phyloP scores from a whole-genome alignment of 495 filamentous ascomycete species.

The Podospora tetraspora region DNA sequence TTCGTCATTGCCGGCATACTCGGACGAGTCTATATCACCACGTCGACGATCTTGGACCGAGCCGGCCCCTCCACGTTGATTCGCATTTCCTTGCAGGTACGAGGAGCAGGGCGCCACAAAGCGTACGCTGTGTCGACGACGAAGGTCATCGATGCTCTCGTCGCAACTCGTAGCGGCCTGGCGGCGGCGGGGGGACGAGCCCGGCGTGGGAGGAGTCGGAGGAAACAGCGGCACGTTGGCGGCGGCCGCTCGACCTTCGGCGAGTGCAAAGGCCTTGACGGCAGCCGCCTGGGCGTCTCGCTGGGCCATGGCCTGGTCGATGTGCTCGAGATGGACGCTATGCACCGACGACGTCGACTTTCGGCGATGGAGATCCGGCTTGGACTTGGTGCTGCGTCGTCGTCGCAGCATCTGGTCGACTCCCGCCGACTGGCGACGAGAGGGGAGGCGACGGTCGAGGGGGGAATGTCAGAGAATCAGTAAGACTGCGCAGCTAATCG shows the following conservation, averaged over 20 bases:
- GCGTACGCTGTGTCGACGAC: slow-evolving; percentile 49
- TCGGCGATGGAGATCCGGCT: slow-evolving; percentile 46
- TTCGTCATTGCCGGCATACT: slow-evolving; percentile 5
- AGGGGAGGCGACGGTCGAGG: slow-evolving; percentile 8
- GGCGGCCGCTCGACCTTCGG: slow-evolving; percentile 43
- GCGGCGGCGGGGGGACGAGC: slow-evolving; percentile 17
- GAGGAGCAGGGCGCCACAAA: slow-evolving; percentile 43
- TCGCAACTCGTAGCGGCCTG: slow-evolving; percentile 2
- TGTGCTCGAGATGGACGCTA: slow-evolving; percentile 42
- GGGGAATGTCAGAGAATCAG: not conserved
- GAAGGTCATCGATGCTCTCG: slow-evolving; percentile 22
- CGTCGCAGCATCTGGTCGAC: slow-evolving; percentile 43
- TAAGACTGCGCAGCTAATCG: slow-evolving; percentile 2
- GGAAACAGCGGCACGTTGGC: slow-evolving; percentile 36
- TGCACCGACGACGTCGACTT: slow-evolving; percentile 60
- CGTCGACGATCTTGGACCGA: not conserved
- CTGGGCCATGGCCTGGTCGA: slow-evolving; percentile 52
- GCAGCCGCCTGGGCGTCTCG: slow-evolving; percentile 64
- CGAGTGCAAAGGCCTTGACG: slow-evolving; percentile 57
- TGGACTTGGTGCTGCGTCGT: slow-evolving; percentile 38
- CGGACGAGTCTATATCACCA: not conserved
- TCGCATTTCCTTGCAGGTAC: slow-evolving; percentile 19
- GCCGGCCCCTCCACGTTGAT: not conserved
- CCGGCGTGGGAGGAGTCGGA: slow-evolving; percentile 29
- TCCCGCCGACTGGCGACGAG: not conserved